phyloP scores from a whole-genome alignment of 2,329 filamentous ascomycete species.

The Diaporthe amygdali region DNA sequence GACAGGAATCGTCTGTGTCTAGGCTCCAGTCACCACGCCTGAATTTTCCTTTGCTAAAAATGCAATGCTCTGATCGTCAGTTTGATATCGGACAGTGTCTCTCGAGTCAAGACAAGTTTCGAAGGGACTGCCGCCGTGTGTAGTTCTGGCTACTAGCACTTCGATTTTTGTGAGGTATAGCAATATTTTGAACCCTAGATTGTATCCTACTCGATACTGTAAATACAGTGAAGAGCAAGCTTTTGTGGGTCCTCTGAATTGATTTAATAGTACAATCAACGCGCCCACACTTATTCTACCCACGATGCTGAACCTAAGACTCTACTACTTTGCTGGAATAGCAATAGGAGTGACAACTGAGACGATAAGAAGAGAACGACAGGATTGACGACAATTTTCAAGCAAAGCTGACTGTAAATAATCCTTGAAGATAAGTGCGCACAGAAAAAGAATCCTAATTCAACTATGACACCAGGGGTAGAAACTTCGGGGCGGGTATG shows the following conservation, averaged over 20 bases:
- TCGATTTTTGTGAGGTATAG: neutral
- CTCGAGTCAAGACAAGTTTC: neutral
- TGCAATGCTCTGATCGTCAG: neutral
- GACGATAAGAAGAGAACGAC: neutral
- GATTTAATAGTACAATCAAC: too few species aligned
- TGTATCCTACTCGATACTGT: neutral
- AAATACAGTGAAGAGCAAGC: neutral
- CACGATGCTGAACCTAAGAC: neutral
- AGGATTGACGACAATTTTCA: neutral
- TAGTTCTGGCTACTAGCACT: neutral
- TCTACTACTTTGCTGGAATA: neutral
- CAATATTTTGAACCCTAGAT: neutral
- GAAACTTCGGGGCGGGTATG: too few species aligned
- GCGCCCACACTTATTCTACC: neutral
- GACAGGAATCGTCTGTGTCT: neutral
- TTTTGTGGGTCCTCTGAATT: neutral
- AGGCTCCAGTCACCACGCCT: too few species aligned
- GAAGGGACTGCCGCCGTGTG: neutral
- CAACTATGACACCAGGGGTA: too few species aligned
- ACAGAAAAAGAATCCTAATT: neutral
- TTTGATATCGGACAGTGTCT: neutral
- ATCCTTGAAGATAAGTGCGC: neutral
- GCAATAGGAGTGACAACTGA: neutral
- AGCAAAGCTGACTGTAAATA: neutral
- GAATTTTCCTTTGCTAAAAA: neutral